These are phyloP conservation scores for Biscogniauxia sp. DNA, from an alignment of 2,329 filamentous ascomycete genomes.

Conservation along the genomic window DNA sequence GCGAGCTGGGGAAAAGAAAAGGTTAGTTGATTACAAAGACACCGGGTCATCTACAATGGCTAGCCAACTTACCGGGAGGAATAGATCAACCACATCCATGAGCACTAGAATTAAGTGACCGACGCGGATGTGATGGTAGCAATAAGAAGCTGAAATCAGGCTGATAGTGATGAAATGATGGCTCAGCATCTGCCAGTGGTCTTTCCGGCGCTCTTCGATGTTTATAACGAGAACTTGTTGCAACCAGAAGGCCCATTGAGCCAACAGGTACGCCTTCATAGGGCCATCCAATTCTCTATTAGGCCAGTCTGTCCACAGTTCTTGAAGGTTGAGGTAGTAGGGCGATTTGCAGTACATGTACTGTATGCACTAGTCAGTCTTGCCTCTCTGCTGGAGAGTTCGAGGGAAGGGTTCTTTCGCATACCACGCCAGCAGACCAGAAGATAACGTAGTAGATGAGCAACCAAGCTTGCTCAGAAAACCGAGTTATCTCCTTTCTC, in stretches of 20 bases:
- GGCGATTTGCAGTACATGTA: slow-evolving; percentile 76
- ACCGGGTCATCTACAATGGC: not conserved
- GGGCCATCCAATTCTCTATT: slow-evolving; percentile 69
- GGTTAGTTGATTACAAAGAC: slow-evolving; percentile 5
- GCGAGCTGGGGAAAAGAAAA: slow-evolving; percentile 57
- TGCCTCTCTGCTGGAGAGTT: not conserved
- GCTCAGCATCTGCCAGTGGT: slow-evolving; percentile 92
- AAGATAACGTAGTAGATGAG: slow-evolving; percentile 78
- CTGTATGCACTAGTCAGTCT: slow-evolving; percentile 49
- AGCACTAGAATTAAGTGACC: slow-evolving; percentile 85
- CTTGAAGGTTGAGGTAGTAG: slow-evolving; percentile 73
- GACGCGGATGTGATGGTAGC: slow-evolving; percentile 82
- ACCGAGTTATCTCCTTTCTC: slow-evolving; percentile 73
- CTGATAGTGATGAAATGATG: slow-evolving; percentile 89
- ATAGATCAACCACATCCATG: slow-evolving; percentile 90
- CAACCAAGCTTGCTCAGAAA: slow-evolving; percentile 94
- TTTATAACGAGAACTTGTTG: slow-evolving; percentile 94
- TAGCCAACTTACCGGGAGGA: slow-evolving; percentile 69
- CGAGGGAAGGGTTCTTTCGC: slow-evolving; percentile 26
- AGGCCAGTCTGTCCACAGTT: slow-evolving; percentile 85
- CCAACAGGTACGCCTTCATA: slow-evolving; percentile 86
- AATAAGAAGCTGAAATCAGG: slow-evolving; percentile 79
- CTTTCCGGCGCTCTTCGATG: slow-evolving; percentile 91
- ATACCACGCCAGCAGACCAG: slow-evolving; percentile 81
- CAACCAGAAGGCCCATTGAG: slow-evolving; percentile 88